phyloP scores from a whole-genome alignment of 345 rosid species.

The Eutrema yunnanense region DNA sequence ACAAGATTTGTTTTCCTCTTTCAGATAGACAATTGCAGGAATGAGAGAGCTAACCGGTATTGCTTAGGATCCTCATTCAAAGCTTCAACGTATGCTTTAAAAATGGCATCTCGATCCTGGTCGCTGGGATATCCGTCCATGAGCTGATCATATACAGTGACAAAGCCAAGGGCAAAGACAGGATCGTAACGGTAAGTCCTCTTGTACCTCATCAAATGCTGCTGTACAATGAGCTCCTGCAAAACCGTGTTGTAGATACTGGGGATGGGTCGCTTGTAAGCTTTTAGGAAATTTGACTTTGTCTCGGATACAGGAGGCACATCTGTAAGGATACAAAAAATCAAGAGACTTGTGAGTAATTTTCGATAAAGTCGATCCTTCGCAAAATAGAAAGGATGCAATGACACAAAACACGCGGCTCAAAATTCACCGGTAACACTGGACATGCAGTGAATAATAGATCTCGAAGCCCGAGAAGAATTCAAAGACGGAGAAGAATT shows the following conservation, averaged over 20 bases:
- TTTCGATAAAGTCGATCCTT: too few relatives aligned
- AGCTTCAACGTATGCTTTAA: conserved; percentile 73
- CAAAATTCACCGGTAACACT: conserved; percentile 36
- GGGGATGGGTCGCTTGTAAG: conserved; percentile 87
- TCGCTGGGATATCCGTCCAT: conserved; percentile 98
- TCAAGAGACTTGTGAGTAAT: background rate
- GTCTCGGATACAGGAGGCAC: conserved; percentile 86
- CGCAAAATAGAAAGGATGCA: background rate
- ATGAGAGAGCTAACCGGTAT: conserved; percentile 58
- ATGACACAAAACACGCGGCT: too few relatives aligned
- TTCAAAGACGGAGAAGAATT: conserved; percentile 23
- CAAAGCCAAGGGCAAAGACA: conserved; percentile 93
- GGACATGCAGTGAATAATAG: conserved; percentile 63
- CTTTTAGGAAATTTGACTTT: conserved; percentile 67
- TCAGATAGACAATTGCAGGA: background rate
- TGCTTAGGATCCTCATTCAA: conserved; percentile 84
- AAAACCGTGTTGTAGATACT: conserved; percentile 81
- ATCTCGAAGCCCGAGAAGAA: conserved; percentile 33
- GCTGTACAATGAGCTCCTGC: conserved; percentile 93
- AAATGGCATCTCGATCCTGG: conserved; percentile 81
- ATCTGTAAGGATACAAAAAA: conserved; percentile 33
- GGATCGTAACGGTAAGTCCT: conserved; percentile 73
- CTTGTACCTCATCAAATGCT: conserved; percentile 91
- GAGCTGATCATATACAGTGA: conserved; percentile 91
- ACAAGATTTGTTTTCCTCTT: background rate